These are phyloP conservation scores for Annulohypoxylon truncatum DNA, from an alignment of 2,329 filamentous ascomycete genomes.

Conservation along the genomic window DNA sequence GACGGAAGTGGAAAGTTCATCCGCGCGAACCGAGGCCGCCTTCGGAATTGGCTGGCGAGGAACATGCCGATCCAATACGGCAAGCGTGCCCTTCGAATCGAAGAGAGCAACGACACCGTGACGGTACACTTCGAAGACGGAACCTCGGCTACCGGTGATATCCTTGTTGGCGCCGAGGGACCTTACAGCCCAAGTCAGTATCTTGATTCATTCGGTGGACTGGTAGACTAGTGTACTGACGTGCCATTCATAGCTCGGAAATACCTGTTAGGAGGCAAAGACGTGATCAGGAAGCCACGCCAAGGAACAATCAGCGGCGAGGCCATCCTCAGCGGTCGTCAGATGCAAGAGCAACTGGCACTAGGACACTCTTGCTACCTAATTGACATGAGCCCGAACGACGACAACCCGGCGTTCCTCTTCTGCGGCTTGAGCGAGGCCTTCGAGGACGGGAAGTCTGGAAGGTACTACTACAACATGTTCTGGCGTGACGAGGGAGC, in stretches of 20 bases:
- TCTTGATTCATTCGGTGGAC: slow-evolving; percentile 38
- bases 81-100: slow-evolving; percentile 52
- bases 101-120: slow-evolving; percentile 51
- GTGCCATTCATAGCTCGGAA: slow-evolving; percentile 46
- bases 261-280: slow-evolving; percentile 45
- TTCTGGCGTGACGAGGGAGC: slow-evolving; percentile 43
- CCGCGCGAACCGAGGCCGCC: slow-evolving; percentile 48
- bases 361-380: slow-evolving; percentile 50
- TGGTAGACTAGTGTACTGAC: slow-evolving; percentile 8
- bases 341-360: slow-evolving; percentile 49
- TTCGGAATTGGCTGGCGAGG: slow-evolving; percentile 46
- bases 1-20: slow-evolving; percentile 49
- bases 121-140: slow-evolving; percentile 59
- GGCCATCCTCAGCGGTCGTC: slow-evolving; percentile 43
- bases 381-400: slow-evolving; percentile 37
- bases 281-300: slow-evolving; percentile 45
- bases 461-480: slow-evolving; percentile 39
- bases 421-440: slow-evolving; percentile 43
- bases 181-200: slow-evolving; percentile 52
- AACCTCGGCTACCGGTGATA: slow-evolving; percentile 54
- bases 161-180: slow-evolving; percentile 62
- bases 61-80: slow-evolving; percentile 53
- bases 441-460: slow-evolving; percentile 40
- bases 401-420: slow-evolving; percentile 37
- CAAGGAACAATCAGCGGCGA: slow-evolving; percentile 48